Percentiles rank a stretch among this genome's conserved stretches.
Conservation (phyloP, 2,329 filamentous ascomycete genomes). For the Cryphonectria carpinicola region DNA sequence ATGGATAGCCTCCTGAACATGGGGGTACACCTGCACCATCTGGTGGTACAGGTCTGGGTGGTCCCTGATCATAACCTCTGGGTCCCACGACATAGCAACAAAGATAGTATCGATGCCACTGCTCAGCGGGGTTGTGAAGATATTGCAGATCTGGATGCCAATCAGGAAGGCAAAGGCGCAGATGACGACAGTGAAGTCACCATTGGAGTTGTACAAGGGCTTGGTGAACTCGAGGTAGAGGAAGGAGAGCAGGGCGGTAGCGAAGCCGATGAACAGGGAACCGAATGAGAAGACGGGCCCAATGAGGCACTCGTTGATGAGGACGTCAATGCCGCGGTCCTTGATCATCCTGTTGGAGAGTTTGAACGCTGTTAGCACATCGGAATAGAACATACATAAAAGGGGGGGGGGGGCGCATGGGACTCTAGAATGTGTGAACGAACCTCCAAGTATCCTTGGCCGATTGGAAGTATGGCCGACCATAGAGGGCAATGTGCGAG, state of each 20-base stretch:
- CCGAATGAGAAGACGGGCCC: slow-evolving; percentile 77
- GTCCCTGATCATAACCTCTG: slow-evolving; percentile 75
- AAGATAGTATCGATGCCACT: slow-evolving; percentile 94
- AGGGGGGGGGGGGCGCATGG: neutral
- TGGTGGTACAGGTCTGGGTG: slow-evolving; percentile 81
- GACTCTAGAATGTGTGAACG: slow-evolving; percentile 33
- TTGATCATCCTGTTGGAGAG: slow-evolving; percentile 71
- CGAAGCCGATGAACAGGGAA: slow-evolving; percentile 80
- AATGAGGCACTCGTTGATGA: slow-evolving; percentile 87
- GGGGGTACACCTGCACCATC: slow-evolving; percentile 82
- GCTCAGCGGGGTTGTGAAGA: slow-evolving; percentile 86
- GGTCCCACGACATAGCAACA: slow-evolving; percentile 73
- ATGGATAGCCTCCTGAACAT: slow-evolving; percentile 78
- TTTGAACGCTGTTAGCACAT: slow-evolving; percentile 6
- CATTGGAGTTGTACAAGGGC: slow-evolving; percentile 73
- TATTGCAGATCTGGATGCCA: slow-evolving; percentile 84
- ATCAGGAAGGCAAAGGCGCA: slow-evolving; percentile 88
- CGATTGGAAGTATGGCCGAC: slow-evolving; percentile 82
- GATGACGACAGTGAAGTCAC: slow-evolving; percentile 74
- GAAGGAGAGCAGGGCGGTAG: slow-evolving; percentile 80
- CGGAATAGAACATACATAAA: too few relatives aligned
- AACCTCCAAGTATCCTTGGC: slow-evolving; percentile 85
- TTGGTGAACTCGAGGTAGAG: slow-evolving; percentile 83
- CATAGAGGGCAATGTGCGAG: slow-evolving; percentile 90
- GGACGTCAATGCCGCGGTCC: slow-evolving; percentile 85